A percentile compares a stretch with the other conserved stretches of the same genome.
Conservation (phyloP, 805 yeast genomes). For the Candida fluviatilis region DNA sequence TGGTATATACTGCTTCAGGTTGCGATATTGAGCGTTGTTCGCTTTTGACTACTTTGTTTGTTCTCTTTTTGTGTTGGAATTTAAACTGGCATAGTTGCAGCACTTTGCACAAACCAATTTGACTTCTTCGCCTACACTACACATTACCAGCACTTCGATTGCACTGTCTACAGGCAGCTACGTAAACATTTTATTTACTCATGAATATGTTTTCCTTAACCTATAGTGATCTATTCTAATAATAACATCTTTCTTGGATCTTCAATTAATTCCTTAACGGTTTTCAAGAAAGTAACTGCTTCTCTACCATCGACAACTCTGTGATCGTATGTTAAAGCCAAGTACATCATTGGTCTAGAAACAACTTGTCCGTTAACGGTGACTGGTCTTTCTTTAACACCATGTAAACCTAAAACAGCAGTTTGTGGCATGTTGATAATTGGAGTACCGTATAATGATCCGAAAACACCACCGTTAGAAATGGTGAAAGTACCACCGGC, state of each 20-base stretch:
- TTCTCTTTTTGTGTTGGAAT: too few relatives aligned
- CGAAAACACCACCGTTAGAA: slow-evolving; percentile 98
- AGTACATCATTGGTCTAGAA: slow-evolving; percentile 98
- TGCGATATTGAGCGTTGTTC: too few relatives aligned
- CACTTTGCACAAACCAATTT: too few relatives aligned
- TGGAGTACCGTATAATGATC: slow-evolving; percentile 97
- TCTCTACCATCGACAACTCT: slow-evolving; percentile 98
- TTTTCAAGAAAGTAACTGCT: slow-evolving; percentile 95
- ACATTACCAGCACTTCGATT: too few relatives aligned
- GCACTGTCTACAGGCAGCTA: neutral
- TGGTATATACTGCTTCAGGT: too few relatives aligned
- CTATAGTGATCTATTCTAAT: slow-evolving; percentile 12
- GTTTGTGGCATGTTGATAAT: slow-evolving; percentile 98
- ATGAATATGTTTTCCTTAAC: neutral
- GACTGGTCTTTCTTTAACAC: slow-evolving; percentile 96
- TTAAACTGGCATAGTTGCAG: too few relatives aligned
- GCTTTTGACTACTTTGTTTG: too few relatives aligned
- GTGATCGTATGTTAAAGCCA: slow-evolving; percentile 97
- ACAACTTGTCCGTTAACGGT: slow-evolving; percentile 94
- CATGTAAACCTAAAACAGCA: slow-evolving; percentile 96
- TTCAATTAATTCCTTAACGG: slow-evolving; percentile 94
- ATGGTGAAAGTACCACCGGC: slow-evolving; percentile 99
- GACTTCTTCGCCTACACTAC: too few relatives aligned
- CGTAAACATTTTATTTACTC: neutral
- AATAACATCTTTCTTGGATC: slow-evolving; percentile 97